These are phyloP conservation scores for Musa acuminata DNA, from an alignment of 176 grass and related monocot species.

Conservation along the genomic window DNA sequence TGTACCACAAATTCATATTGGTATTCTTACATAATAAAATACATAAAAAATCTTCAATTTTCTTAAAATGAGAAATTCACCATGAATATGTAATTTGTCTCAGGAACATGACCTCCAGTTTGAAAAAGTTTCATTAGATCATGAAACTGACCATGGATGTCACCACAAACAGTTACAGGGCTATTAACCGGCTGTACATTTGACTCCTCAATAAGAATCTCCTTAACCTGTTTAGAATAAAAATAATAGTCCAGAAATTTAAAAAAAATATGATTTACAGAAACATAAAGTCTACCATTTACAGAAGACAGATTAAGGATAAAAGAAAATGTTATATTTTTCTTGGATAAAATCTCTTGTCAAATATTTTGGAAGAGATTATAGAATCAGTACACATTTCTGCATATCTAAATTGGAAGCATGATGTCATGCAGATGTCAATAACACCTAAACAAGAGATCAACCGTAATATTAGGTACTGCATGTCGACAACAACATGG, in stretches of 20 bases:
- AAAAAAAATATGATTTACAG: neutral
- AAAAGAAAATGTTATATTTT: neutral
- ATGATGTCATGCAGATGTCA: neutral
- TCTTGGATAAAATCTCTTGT: neutral
- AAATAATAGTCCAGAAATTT: neutral
- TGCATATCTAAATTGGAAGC: neutral
- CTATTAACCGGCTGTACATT: conserved; percentile 99
- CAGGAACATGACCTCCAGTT: conserved; percentile 88
- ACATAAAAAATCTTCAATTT: neutral
- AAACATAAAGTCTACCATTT: neutral
- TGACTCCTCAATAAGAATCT: conserved; percentile 96
- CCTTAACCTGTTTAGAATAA: conserved; percentile 57
- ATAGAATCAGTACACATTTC: neutral
- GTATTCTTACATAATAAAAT: neutral
- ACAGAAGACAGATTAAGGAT: neutral
- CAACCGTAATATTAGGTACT: neutral
- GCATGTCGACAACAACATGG: neutral
- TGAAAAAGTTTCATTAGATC: conserved; percentile 98
- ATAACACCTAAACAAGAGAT: neutral
- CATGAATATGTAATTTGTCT: conserved; percentile 99
- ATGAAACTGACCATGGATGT: conserved; percentile 98
- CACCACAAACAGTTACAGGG: conserved; percentile 89
- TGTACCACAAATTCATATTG: neutral
- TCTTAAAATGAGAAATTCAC: conserved; percentile 25
- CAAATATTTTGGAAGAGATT: neutral